Conservation (phyloP, 148 eudicot species). For the Fallopia convolvulus region DNA sequence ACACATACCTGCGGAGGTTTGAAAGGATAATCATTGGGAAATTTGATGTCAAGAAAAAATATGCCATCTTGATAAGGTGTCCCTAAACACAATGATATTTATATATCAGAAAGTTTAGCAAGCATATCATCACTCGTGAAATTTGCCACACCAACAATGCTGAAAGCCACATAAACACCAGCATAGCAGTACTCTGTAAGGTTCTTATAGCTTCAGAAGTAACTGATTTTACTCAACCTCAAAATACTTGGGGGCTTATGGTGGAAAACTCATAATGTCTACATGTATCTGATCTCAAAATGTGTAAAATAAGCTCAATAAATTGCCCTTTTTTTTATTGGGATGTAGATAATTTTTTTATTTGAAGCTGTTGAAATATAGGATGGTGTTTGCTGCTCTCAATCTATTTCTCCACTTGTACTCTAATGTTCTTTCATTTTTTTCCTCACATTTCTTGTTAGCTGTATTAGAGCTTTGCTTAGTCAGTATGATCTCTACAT, state of each 20-base stretch:
- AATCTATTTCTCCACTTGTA: neutral
- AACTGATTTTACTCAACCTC: neutral
- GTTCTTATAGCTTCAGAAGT: neutral
- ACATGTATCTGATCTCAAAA: neutral
- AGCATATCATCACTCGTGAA: neutral
- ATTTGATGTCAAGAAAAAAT: slow-evolving; percentile 83
- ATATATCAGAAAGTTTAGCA: slow-evolving; percentile 2
- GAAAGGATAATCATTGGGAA: slow-evolving; percentile 84
- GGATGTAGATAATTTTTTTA: neutral
- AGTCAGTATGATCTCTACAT: neutral
- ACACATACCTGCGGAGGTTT: slow-evolving; percentile 71
- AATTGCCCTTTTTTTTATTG: neutral
- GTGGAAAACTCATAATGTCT: neutral
- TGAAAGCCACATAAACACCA: slow-evolving; percentile 3
- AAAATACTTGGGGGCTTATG: neutral
- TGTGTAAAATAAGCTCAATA: neutral
- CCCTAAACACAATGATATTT: slow-evolving; percentile 35
- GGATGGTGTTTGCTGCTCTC: neutral
- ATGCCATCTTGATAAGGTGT: slow-evolving; percentile 91
- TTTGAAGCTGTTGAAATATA: neutral
- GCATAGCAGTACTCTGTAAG: neutral
- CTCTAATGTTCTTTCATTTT: neutral
- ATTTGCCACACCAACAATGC: neutral
- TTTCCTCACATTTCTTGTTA: neutral
- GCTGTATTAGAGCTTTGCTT: neutral